These are phyloP conservation scores for Phaeodactylum tricornutum DNA, from an alignment of 108 stramenopile genomes.

Conservation along the genomic window DNA sequence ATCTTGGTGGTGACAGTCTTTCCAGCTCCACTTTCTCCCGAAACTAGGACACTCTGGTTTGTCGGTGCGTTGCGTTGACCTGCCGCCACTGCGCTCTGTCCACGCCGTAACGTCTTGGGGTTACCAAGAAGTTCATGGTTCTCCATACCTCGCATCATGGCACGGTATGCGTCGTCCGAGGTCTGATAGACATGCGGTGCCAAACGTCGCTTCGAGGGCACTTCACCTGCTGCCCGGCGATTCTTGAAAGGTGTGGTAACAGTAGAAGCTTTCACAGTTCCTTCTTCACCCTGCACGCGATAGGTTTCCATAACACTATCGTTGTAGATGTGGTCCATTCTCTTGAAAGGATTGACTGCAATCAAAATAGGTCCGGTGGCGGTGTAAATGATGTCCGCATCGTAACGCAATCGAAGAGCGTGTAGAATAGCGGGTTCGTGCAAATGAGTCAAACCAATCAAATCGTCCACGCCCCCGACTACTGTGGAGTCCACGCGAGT, in stretches of 20 bases:
- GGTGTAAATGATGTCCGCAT: conserved; percentile 83
- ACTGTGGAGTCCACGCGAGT: conserved; percentile 20
- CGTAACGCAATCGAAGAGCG: conserved; percentile 66
- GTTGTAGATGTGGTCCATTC: conserved; percentile 75
- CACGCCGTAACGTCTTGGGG: conserved; percentile 2
- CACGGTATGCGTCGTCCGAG: conserved; percentile 90
- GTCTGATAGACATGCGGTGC: conserved; percentile 93
- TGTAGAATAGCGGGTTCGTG: conserved; percentile 84
- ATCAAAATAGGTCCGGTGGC: conserved; percentile 85
- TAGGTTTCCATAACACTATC: conserved; percentile 73
- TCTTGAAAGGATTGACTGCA: conserved; percentile 93
- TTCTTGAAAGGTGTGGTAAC: conserved; percentile 32
- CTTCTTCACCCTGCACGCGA: conserved; percentile 52
- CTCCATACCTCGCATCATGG: conserved; percentile 85
- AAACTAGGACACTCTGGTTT: conserved; percentile 89
- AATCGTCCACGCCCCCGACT: conserved; percentile 66
- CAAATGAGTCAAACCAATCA: conserved; percentile 72
- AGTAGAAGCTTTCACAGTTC: conserved; percentile 6
- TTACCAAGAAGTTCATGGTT: conserved; percentile 40
- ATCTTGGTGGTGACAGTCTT: conserved; percentile 98
- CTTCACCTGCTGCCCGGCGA: conserved; percentile 15
- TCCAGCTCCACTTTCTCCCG: conserved; percentile 91
- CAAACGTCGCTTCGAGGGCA: conserved; percentile 20
- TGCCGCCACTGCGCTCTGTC: conserved; percentile 5
- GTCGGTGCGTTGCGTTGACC: conserved; percentile 17